These are phyloP conservation scores for Novymonas esmeraldas DNA, from an alignment of 208 protist genomes.

Conservation along the genomic window DNA sequence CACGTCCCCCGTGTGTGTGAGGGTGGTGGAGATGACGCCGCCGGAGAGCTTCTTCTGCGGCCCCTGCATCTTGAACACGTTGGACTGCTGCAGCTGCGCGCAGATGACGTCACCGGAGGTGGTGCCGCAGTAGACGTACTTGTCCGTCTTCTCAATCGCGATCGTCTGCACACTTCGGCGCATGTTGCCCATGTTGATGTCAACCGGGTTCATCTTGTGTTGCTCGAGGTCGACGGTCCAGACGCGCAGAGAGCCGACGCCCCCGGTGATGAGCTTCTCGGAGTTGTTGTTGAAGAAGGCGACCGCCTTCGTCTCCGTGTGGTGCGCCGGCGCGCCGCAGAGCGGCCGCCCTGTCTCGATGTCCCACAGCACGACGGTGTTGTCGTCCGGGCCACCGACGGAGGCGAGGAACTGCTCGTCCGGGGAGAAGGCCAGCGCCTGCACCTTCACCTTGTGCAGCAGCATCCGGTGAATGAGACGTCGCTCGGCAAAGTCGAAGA, in stretches of 20 bases:
- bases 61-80: slow-evolving; percentile 91
- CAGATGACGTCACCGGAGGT: slow-evolving; percentile 93
- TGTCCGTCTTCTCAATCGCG: slow-evolving; percentile 84
- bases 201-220: slow-evolving; percentile 89
- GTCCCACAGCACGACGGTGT: slow-evolving; percentile 95
- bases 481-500: slow-evolving; percentile 91
- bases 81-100: slow-evolving; percentile 80
- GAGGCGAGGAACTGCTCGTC: slow-evolving; percentile 93
- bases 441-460: slow-evolving; percentile 95
- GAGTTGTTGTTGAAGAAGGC: slow-evolving; percentile 89
- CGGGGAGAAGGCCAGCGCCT: slow-evolving; percentile 94
- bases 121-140: slow-evolving; percentile 93
- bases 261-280: slow-evolving; percentile 90
- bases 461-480: slow-evolving; percentile 91
- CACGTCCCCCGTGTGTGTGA: slow-evolving; percentile 78
- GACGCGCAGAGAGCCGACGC: slow-evolving; percentile 84
- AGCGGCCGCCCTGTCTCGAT: slow-evolving; percentile 90
- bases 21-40: slow-evolving; percentile 78
- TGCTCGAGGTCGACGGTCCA: slow-evolving; percentile 91
- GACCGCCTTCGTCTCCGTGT: slow-evolving; percentile 80
- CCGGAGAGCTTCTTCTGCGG: slow-evolving; percentile 88
- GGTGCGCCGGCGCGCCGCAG: slow-evolving; percentile 83
- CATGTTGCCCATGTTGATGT: slow-evolving; percentile 93
- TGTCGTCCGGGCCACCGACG: slow-evolving; percentile 95
- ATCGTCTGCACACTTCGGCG: slow-evolving; percentile 79